Base-by-base conservation (phyloP, 306 rosid species). In the Clitoria ternatea region DNA sequence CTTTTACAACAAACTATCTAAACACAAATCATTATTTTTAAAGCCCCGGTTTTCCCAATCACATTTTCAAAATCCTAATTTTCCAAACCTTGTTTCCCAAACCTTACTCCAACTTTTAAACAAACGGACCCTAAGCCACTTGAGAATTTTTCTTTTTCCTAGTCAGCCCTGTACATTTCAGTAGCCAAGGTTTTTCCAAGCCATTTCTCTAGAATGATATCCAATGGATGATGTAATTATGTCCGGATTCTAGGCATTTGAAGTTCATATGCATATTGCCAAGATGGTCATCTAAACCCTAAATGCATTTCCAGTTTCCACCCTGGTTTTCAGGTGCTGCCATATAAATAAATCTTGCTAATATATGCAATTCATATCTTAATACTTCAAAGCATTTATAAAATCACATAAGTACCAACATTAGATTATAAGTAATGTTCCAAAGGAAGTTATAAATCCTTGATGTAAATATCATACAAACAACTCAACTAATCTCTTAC, bases 281-380 rank as follows among this genome's bases (percentile, higher is more conserved):
- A 35, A 26, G 37, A 32, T 27, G 66, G 47, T 43, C n/a, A n/a
- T n/a, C n/a, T n/a, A n/a, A n/a, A n/a, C n/a, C n/a, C 47, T 27
- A 37, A 7, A 23, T 40, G 57, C 40, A 56, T 57, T 47, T 44
- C 29, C 42, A n/a, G 44, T 5, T 63, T 19, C 54, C 65, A 73
- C n/a, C n/a, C n/a, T n/a, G n/a, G n/a, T n/a, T 30, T 65, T 40
- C 4, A 26, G 39, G 55, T 53, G 49, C 48, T 48, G 52, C 29
- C 62, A 78, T 45, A 65, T 36, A 15, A 72, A 72, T n/a, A 79
- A 65, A 72, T 57, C 8, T 7, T 9, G 30, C 64, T 7, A 18
- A 29, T 29, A 76, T 47, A 45, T 26, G 29, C 13, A 60, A 57
- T 65, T 60, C 29, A 69, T 40, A 37, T 52, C 24, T 53, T 30